A percentile compares a stretch with the other conserved stretches of the same genome.
These are phyloP conservation scores for Erodium trifolium DNA, from an alignment of 441 rosid species.

Conservation along the genomic window DNA sequence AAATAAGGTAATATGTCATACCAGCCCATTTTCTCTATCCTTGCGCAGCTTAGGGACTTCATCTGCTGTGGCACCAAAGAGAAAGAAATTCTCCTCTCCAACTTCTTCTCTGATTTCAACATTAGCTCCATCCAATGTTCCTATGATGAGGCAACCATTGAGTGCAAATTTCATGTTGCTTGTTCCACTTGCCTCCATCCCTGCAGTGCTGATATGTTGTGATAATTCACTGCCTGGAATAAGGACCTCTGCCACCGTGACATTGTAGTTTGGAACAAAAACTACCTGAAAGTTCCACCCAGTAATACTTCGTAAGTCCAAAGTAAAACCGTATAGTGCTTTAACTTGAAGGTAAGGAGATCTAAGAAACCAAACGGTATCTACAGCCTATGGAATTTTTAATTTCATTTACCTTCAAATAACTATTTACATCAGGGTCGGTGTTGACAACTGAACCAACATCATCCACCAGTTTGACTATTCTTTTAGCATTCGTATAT, in stretches of 20 bases:
- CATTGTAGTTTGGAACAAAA: conserved; percentile 92
- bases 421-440: conserved; percentile 86
- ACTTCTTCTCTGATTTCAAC: conserved; percentile 93
- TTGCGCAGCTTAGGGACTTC: conserved; percentile 74
- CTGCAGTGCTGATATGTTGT: conserved; percentile 97
- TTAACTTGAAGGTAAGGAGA: background rate
- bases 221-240: conserved; percentile 98
- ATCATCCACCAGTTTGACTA: conserved; percentile 91
- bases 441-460: conserved; percentile 81
- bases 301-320: background rate
- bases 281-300: conserved; percentile 43
- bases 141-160: conserved; percentile 88
- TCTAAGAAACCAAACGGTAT: background rate
- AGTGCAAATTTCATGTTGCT: conserved; percentile 98
- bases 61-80: conserved; percentile 79
- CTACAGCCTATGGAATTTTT: background rate
- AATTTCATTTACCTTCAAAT: conserved; percentile 55
- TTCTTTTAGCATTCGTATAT: conserved; percentile 91
- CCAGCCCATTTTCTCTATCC: conserved; percentile 87
- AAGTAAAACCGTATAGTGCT: background rate
- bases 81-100: conserved; percentile 90
- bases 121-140: conserved; percentile 96
- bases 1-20: conserved; percentile 16
- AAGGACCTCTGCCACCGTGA: conserved; percentile 88
- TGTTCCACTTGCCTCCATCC: conserved; percentile 99